Evolutionary conservation across 2,329 filamentous ascomycete genomes (phyloP).

Genomic region (Teratosphaeria zuluensis): DNA sequence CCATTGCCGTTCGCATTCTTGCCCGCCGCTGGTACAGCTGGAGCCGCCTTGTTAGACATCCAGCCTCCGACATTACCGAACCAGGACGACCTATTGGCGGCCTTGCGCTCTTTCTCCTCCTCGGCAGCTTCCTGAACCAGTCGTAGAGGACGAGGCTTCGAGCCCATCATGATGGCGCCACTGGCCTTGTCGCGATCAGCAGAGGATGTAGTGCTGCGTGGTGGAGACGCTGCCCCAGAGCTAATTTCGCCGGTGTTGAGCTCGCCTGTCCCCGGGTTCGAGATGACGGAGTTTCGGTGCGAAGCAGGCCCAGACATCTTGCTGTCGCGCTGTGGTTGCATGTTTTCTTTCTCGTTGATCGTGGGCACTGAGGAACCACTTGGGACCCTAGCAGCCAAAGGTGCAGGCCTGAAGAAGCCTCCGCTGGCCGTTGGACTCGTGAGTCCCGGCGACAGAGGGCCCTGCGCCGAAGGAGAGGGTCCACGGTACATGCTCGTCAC

Average conservation of each 20-base stretch:
- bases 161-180: conserved; percentile 39
- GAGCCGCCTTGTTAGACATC: conserved; percentile 23
- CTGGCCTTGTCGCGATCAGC: conserved; percentile 18
- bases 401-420: conserved; percentile 48
- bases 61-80: conserved; percentile 28
- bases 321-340: conserved; percentile 17
- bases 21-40: neutral
- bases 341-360: conserved; percentile 15
- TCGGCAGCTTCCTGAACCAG: conserved; percentile 65
- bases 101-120: conserved; percentile 29
- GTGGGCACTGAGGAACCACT: conserved; percentile 38
- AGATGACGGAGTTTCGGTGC: conserved; percentile 16
- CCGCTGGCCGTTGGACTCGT: conserved; percentile 44
- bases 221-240: conserved; percentile 39
- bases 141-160: conserved; percentile 74
- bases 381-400: conserved; percentile 32
- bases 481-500: conserved; percentile 87
- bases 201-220: conserved; percentile 45
- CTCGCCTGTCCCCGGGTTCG: conserved; percentile 11
- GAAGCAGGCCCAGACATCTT: conserved; percentile 15
- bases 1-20: conserved; percentile 1
- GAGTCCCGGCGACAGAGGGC: conserved; percentile 39
- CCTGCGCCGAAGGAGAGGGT: conserved; percentile 33
- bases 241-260: conserved; percentile 21
- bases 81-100: conserved; percentile 38